Evolutionary conservation across 495 filamentous ascomycete genomes (phyloP).

Genomic region (Elaphomyces granulatus): DNA sequence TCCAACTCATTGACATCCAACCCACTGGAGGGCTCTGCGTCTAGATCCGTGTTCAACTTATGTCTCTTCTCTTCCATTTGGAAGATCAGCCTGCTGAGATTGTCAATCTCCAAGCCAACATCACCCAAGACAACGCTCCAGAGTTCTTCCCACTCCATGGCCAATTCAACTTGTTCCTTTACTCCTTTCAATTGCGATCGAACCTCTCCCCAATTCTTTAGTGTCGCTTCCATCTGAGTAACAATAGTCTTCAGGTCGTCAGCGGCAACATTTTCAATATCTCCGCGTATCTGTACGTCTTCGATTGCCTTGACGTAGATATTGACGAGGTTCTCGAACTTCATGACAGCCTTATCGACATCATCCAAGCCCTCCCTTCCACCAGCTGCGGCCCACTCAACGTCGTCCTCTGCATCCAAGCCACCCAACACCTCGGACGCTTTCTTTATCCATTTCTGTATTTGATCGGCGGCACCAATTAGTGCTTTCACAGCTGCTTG

Average conservation of each 20-base stretch:
- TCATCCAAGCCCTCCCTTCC: conserved; percentile 80
- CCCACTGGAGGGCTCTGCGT: conserved; percentile 36
- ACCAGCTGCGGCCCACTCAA: conserved; percentile 91
- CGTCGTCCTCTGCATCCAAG: conserved; percentile 85
- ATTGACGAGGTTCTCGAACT: conserved; percentile 74
- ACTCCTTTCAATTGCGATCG: conserved; percentile 57
- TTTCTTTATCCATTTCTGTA: conserved; percentile 81
- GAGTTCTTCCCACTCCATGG: conserved; percentile 97
- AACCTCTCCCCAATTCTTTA: conserved; percentile 73
- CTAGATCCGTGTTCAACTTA: conserved; percentile 42
- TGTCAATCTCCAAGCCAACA: conserved; percentile 80
- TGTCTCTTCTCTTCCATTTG: conserved; percentile 95
- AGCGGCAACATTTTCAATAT: conserved; percentile 53
- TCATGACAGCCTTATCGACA: conserved; percentile 70
- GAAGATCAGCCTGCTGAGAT: conserved; percentile 67
- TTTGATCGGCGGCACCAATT: conserved; percentile 73
- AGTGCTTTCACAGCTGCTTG: conserved; percentile 63
- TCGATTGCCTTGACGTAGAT: conserved; percentile 88
- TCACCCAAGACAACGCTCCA: conserved; percentile 90
- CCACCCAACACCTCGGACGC: conserved; percentile 73
- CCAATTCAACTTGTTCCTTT: conserved; percentile 83
- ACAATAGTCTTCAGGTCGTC: conserved; percentile 59
- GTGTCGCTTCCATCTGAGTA: conserved; percentile 70
- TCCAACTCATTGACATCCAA: conserved; percentile 84
- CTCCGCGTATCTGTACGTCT: conserved; percentile 63